These are phyloP conservation scores for Trypanosomatidae sp. DNA, from an alignment of 208 protist species.

Conservation along the genomic window DNA sequence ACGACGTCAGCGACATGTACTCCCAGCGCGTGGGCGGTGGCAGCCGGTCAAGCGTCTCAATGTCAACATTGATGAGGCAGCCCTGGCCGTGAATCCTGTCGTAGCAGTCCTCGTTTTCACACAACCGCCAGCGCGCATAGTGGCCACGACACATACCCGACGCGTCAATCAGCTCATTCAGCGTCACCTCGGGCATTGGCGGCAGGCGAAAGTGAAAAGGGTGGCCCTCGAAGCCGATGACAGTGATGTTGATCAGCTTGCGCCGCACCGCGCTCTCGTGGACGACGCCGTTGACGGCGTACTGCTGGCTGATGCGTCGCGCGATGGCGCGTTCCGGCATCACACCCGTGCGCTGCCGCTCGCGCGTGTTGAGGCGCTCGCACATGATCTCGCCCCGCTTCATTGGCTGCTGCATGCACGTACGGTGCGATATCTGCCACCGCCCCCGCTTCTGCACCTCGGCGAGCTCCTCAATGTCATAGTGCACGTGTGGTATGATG, in stretches of 20 bases:
- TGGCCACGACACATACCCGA: slow-evolving; percentile 84
- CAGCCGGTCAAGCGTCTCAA: slow-evolving; percentile 77
- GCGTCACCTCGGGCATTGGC: slow-evolving; percentile 84
- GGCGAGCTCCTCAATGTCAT: slow-evolving; percentile 79
- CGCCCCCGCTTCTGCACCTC: slow-evolving; percentile 70
- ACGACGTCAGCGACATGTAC: slow-evolving; percentile 74
- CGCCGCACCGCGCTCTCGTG: slow-evolving; percentile 62
- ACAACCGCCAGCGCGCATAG: slow-evolving; percentile 69
- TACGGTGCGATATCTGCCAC: slow-evolving; percentile 73
- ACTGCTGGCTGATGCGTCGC: slow-evolving; percentile 65
- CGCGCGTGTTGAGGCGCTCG: slow-evolving; percentile 81
- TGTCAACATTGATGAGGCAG: slow-evolving; percentile 85
- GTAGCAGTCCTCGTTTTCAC: slow-evolving; percentile 81
- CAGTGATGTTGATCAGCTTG: slow-evolving; percentile 78
- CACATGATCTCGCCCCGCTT: slow-evolving; percentile 78
- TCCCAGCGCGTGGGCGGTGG: slow-evolving; percentile 79
- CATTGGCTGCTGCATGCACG: slow-evolving; percentile 73
- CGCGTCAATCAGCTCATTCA: slow-evolving; percentile 84
- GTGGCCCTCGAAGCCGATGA: slow-evolving; percentile 79
- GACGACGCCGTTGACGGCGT: slow-evolving; percentile 66
- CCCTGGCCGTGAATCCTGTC: slow-evolving; percentile 86
- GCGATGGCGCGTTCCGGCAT: slow-evolving; percentile 82
- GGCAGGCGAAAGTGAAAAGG: slow-evolving; percentile 81
- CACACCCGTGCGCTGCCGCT: slow-evolving; percentile 54
- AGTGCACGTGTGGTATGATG: slow-evolving; percentile 72